Evolutionary conservation across 2,329 filamentous ascomycete species (phyloP).

Genomic region (Tympanopsis confertula): DNA sequence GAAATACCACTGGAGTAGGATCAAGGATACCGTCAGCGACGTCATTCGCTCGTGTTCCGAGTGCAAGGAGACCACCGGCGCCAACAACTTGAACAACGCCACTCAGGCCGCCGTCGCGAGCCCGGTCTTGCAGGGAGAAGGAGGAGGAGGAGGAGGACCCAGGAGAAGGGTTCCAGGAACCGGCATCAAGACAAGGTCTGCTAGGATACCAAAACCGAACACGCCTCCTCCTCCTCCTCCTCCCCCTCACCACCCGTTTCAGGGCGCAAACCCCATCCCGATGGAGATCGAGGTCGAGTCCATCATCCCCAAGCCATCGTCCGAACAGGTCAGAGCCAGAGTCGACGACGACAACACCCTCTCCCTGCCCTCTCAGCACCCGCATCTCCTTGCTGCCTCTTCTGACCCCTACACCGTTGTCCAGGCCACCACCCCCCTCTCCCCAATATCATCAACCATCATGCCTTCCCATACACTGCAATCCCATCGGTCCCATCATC

Average conservation of each 20-base stretch:
- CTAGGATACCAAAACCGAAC: not conserved
- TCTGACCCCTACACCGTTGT: not conserved
- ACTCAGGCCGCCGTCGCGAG: not conserved
- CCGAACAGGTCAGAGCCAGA: too few relatives aligned
- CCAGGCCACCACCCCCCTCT: not conserved
- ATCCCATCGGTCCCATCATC: constrained; percentile 9
- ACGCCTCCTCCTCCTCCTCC: too few relatives aligned
- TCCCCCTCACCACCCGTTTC: not conserved
- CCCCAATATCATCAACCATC: constrained; percentile 9
- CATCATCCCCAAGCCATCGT: not conserved
- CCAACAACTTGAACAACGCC: constrained; percentile 5
- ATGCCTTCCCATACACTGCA: constrained; percentile 20
- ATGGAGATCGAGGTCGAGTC: not conserved
- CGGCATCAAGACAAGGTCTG: too few relatives aligned
- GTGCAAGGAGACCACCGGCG: constrained; percentile 60
- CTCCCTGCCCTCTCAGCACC: not conserved
- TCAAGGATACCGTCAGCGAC: constrained; percentile 92
- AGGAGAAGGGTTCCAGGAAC: not conserved
- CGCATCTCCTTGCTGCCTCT: not conserved
- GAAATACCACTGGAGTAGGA: constrained; percentile 92
- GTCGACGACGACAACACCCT: too few relatives aligned
- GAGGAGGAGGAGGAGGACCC: not conserved
- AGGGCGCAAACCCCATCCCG: not conserved
- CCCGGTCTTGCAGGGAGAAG: not conserved
- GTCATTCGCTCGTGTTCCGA: constrained; percentile 85